A percentile compares a stretch with the other conserved stretches of the same genome.
These are phyloP conservation scores for Gracilaria vermiculophylla DNA, from an alignment of 23 red algal species.

Conservation along the genomic window DNA sequence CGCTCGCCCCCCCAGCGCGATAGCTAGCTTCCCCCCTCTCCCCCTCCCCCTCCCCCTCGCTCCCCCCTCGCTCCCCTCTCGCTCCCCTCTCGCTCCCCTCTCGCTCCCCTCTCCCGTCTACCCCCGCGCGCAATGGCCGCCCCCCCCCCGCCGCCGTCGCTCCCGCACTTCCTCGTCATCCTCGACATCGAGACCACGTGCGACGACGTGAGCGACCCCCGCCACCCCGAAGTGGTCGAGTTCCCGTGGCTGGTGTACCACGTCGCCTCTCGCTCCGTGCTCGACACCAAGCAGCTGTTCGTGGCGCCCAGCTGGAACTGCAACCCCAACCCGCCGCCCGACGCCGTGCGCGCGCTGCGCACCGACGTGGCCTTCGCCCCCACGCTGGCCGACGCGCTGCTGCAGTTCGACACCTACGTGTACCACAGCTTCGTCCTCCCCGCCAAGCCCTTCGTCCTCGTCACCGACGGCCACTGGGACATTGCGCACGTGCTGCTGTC, in stretches of 20 bases:
- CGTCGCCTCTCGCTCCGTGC: constrained; percentile 11
- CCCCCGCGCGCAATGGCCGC: constrained; percentile 4
- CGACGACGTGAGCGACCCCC: constrained; percentile 41
- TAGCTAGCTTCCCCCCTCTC: background rate
- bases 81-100: background rate
- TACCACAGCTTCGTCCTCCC: constrained; percentile 54
- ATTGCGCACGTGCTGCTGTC: constrained; percentile 50
- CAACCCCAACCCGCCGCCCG: constrained; percentile 62
- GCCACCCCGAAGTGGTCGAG: constrained; percentile 61
- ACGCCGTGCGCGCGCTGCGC: constrained; percentile 22
- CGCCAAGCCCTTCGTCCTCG: constrained; percentile 65
- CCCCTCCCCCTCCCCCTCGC: background rate
- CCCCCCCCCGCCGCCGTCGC: background rate
- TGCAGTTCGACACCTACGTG: constrained; percentile 77
- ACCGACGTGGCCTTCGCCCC: constrained; percentile 62
- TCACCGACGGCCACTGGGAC: constrained; percentile 89
- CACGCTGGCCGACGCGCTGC: constrained; percentile 57
- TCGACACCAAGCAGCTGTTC: constrained; percentile 69
- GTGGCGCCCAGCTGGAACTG: constrained; percentile 40
- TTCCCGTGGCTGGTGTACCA: constrained; percentile 77
- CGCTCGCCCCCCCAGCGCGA: background rate
- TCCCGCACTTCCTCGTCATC: constrained; percentile 70
- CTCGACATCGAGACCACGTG: constrained; percentile 73
- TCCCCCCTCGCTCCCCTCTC: background rate
- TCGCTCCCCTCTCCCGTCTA: background rate